These are phyloP conservation scores for Boletus sp. DNA, from an alignment of 768 basidiomycete genomes.

Conservation along the genomic window DNA sequence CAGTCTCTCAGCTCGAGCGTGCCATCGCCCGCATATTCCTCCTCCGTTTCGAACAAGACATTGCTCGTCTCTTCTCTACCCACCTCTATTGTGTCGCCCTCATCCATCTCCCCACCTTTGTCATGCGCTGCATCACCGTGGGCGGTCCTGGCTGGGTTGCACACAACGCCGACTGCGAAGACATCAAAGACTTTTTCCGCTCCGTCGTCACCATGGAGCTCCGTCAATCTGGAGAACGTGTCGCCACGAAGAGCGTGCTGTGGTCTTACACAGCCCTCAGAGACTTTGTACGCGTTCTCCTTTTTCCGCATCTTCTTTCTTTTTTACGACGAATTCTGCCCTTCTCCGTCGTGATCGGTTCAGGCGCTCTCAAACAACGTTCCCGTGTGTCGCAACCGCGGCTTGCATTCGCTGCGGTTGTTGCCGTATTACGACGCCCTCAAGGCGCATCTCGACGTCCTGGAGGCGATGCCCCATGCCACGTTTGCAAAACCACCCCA, in stretches of 20 bases:
- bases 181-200: conserved; percentile 73
- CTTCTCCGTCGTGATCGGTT: neutral
- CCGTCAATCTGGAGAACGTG: conserved; percentile 72
- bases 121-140: conserved; percentile 60
- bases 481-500: conserved; percentile 66
- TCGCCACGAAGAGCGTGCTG: conserved; percentile 75
- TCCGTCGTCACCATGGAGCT: conserved; percentile 73
- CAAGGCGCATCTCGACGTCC: conserved; percentile 57
- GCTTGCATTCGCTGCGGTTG: conserved; percentile 64
- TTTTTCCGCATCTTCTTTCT: no score
- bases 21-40: conserved; percentile 67
- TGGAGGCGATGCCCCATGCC: conserved; percentile 57
- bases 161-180: conserved; percentile 63
- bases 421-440: conserved; percentile 60
- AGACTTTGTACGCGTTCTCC: conserved; percentile 63
- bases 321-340: neutral
- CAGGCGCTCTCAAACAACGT: conserved; percentile 74
- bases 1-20: conserved; percentile 66
- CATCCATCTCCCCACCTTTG: conserved; percentile 64
- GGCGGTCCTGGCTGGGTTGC: conserved; percentile 70
- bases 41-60: conserved; percentile 71
- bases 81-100: conserved; percentile 64
- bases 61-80: conserved; percentile 71
- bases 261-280: conserved; percentile 78
- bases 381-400: conserved; percentile 59